phyloP scores from a whole-genome alignment of 805 yeast genomes.

The Monosporozyma aquatica region DNA sequence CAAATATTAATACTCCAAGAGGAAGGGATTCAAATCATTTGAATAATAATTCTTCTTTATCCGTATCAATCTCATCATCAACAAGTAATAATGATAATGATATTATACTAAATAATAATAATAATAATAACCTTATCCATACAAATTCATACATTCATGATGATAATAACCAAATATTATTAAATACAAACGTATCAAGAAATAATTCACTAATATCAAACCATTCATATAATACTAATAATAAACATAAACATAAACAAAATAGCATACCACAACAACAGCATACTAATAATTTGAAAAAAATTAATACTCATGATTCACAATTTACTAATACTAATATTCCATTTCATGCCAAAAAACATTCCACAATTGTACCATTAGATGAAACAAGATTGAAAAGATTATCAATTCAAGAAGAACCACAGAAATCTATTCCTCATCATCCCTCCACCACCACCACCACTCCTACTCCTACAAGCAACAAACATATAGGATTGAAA shows the following conservation, averaged over 20 bases:
- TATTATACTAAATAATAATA: background rate
- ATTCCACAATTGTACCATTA: conserved; percentile 29
- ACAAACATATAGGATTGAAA: conserved; percentile 18
- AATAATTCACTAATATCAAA: background rate
- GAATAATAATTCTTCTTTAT: background rate
- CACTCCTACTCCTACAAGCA: conserved; percentile 6
- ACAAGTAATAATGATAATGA: background rate
- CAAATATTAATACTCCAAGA: background rate
- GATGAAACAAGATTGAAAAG: conserved; percentile 8
- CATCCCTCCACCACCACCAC: no score
- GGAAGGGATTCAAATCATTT: background rate
- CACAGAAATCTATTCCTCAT: no score
- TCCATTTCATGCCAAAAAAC: conserved; percentile 30
- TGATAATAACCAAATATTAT: conserved; percentile 4
- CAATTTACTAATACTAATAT: conserved; percentile 19
- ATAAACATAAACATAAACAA: conserved; percentile 18
- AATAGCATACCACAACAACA: background rate
- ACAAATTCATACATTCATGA: conserved; percentile 32
- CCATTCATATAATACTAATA: conserved; percentile 14
- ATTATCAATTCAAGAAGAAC: background rate
- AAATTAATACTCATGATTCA: conserved; percentile 19
- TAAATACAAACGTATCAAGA: conserved; percentile 28
- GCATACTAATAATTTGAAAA: conserved; percentile 1
- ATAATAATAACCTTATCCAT: conserved; percentile 15
- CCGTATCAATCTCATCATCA: background rate